These are phyloP conservation scores for Beauveria sp. DNA, from an alignment of 2,329 filamentous ascomycete species.

Conservation along the genomic window DNA sequence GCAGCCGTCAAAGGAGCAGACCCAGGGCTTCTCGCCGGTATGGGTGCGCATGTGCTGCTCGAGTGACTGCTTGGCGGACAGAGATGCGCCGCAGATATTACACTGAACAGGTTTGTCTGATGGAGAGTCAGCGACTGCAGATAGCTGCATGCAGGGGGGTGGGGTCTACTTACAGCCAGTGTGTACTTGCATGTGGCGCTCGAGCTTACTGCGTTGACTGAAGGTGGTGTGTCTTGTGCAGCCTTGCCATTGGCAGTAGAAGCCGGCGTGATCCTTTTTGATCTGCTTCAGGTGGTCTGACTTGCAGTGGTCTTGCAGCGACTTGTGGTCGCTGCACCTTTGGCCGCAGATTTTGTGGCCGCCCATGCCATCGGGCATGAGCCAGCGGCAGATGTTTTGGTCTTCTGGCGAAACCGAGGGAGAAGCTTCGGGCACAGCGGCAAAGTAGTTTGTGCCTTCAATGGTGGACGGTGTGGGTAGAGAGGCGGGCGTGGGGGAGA, in stretches of 20 bases:
- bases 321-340: slow-evolving; percentile 35
- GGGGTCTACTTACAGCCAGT: slow-evolving; percentile 48
- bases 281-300: slow-evolving; percentile 39
- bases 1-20: slow-evolving; percentile 44
- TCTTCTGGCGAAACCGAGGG: slow-evolving; percentile 17
- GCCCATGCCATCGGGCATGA: slow-evolving; percentile 14
- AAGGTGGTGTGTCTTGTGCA: slow-evolving; percentile 49
- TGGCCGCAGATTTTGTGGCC: slow-evolving; percentile 22
- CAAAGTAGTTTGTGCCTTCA: slow-evolving; percentile 14
- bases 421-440: slow-evolving; percentile 9
- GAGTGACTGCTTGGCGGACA: slow-evolving; percentile 61
- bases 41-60: slow-evolving; percentile 62
- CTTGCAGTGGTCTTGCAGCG: slow-evolving; percentile 49
- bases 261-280: slow-evolving; percentile 37
- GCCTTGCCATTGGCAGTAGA: slow-evolving; percentile 47
- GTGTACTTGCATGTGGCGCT: slow-evolving; percentile 58
- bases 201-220: slow-evolving; percentile 54
- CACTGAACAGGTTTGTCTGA: slow-evolving; percentile 54
- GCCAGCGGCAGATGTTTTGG: slow-evolving; percentile 28
- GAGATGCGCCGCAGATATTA: slow-evolving; percentile 44
- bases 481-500: slow-evolving; percentile 21
- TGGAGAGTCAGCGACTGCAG: slow-evolving; percentile 4
- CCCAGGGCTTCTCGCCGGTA: slow-evolving; percentile 56
- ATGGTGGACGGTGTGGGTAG: slow-evolving; percentile 22
- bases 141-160: not conserved